Evolutionary conservation across 352 stramenopile species (phyloP), one percentile per base, ranked within the genome.

Genomic region (Sclerospora graminicola): DNA sequence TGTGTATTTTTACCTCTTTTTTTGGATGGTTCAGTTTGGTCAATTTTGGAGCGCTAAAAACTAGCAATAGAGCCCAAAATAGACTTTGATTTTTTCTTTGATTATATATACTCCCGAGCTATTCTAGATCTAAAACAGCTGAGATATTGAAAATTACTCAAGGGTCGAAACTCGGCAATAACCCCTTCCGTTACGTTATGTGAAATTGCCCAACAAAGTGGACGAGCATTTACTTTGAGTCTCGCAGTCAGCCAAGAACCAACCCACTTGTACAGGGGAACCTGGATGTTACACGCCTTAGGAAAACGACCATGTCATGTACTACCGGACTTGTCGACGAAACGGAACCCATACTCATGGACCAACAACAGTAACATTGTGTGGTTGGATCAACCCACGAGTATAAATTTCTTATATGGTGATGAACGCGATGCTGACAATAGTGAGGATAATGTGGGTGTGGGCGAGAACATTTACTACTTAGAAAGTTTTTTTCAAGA

Each of bases 401-500:
- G n/a, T n/a, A n/a, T n/a, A n/a, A n/a, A n/a, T 13, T 89, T 80
- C 34, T 86, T 70, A 8, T 84, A 82, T 45, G 66, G 68, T 6
- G 37, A 47, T 10, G 21, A 42, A 9, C 45, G 40, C 6, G 70
- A 79, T 45, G 69, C 63, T 13, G 72, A 79, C 33, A 50, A 45
- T 0, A 64, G 66, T 11, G 72, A 84, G 34, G 38, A 56, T n/a
- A 56, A 77, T 28, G 65, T 85, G 10, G 66, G 54, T 5, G n/a
- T n/a, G n/a, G n/a, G n/a, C n/a, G 69, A 80, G 7, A 83, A 80
- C 35, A 63, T 87, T 37, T 88, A 83, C 47, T 66, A 66, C 41
- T 46, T 87, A 14, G 71, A 88, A 33, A 58, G 71, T 14, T 86
- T 84, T 46, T 44, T 84, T 0, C 52, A 51, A 13, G 58, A 67